Percentiles rank a stretch among this genome's conserved stretches.
Conservation (phyloP, 1,139 yeast genomes). For the Protomyces gravidus region DNA sequence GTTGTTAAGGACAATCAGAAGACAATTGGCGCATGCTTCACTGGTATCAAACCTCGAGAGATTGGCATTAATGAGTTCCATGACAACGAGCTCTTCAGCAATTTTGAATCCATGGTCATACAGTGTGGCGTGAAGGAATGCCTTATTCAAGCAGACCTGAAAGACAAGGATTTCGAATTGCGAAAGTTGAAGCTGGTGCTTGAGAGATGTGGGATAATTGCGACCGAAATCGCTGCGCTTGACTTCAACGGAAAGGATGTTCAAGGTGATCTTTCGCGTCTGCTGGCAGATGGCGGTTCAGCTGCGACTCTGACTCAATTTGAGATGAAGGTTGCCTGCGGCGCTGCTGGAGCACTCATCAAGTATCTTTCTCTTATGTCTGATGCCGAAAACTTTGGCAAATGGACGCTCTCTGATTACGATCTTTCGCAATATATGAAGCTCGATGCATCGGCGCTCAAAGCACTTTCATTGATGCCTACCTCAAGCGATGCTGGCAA, state of each 20-base stretch:
- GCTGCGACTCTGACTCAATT: constrained; percentile 60
- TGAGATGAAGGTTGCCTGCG: constrained; percentile 46
- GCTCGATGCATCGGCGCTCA: constrained; percentile 82
- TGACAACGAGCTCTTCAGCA: constrained; percentile 82
- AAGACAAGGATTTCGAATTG: constrained; percentile 45
- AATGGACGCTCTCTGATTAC: constrained; percentile 55
- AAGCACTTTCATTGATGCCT: constrained; percentile 83
- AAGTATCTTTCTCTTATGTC: constrained; percentile 52
- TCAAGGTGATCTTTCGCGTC: constrained; percentile 67
- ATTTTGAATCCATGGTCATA: constrained; percentile 75
- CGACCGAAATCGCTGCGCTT: constrained; percentile 56
- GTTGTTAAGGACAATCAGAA: constrained; percentile 44
- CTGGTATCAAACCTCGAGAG: constrained; percentile 64
- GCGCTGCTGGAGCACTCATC: constrained; percentile 60
- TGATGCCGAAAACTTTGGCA: constrained; percentile 53
- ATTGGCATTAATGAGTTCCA: constrained; percentile 74
- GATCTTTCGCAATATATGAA: constrained; percentile 76
- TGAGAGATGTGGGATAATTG: constrained; percentile 70
- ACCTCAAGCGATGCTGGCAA: constrained; percentile 46
- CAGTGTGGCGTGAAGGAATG: constrained; percentile 89
- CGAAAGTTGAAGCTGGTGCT: constrained; percentile 49
- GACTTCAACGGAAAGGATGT: constrained; percentile 59
- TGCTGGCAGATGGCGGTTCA: constrained; percentile 51
- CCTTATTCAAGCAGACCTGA: constrained; percentile 50
- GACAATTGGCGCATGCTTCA: constrained; percentile 69